phyloP scores from a whole-genome alignment of 2,329 filamentous ascomycete species.

The Colletotrichum destructivum region DNA sequence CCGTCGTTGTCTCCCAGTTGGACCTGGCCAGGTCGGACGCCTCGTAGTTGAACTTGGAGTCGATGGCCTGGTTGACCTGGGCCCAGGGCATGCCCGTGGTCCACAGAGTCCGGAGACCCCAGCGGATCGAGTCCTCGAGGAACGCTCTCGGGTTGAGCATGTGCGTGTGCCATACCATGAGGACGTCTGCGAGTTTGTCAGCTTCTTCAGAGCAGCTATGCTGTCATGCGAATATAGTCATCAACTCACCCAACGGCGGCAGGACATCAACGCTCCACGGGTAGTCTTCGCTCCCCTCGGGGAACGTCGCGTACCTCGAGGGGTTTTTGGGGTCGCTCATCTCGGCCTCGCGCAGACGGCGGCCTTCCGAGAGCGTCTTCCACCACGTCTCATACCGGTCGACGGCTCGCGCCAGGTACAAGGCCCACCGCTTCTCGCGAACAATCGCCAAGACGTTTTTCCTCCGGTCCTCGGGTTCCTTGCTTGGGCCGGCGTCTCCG shows the following conservation, averaged over 20 bases:
- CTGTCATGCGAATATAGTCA: slow-evolving; percentile 14
- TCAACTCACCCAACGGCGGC: slow-evolving; percentile 72
- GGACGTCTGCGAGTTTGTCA: slow-evolving; percentile 67
- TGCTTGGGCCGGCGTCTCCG: slow-evolving; percentile 39
- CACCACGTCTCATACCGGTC: slow-evolving; percentile 80
- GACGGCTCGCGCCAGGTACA: slow-evolving; percentile 78
- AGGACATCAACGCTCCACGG: slow-evolving; percentile 60
- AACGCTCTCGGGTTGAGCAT: slow-evolving; percentile 84
- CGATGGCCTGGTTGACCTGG: slow-evolving; percentile 70
- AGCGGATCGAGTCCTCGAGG: slow-evolving; percentile 79
- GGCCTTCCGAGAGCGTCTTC: slow-evolving; percentile 53
- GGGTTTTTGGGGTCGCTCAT: slow-evolving; percentile 48
- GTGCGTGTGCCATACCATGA: slow-evolving; percentile 86
- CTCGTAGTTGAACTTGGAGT: slow-evolving; percentile 71
- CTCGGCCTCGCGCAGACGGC: slow-evolving; percentile 53
- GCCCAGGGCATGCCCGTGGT: slow-evolving; percentile 77
- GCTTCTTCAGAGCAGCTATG: neutral
- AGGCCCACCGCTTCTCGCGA: slow-evolving; percentile 80
- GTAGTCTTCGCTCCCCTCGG: slow-evolving; percentile 45
- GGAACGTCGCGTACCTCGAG: slow-evolving; percentile 53
- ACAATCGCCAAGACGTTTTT: slow-evolving; percentile 64
- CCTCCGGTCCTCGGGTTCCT: slow-evolving; percentile 50
- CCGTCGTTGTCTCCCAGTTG: slow-evolving; percentile 64
- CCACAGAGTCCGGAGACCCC: slow-evolving; percentile 71
- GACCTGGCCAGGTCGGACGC: slow-evolving; percentile 59